Evolutionary conservation across 768 basidiomycete genomes (phyloP), one percentile per base, ranked within the genome.

Genomic region (Naganishia onofrii): DNA sequence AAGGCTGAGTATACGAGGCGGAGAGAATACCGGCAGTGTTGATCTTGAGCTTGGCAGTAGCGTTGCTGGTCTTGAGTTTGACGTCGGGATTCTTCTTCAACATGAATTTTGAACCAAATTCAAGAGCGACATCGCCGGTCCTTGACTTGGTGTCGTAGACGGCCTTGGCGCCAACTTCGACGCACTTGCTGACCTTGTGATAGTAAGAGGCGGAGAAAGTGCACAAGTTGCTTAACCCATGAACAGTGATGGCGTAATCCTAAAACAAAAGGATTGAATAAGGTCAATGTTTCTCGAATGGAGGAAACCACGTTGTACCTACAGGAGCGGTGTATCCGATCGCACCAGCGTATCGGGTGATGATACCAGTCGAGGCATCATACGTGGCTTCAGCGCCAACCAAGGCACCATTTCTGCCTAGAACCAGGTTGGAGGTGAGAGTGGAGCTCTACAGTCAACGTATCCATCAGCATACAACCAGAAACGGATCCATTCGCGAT

Each of bases 371-470:
- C 60, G 89, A 92, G 80, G 97, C 91, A 81, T 97, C 95, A 86
- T 98, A 98, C 63, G 92, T 87, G 46, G 93, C 89, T 86, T 99
- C 96, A 73, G 87, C 92, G 84, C 96, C 96, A 70, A 95, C 83
- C 71, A 97, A 90, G 90, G 98, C 92, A 70, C 96, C 95, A 77
- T 97, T 93, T 77, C 93, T 93, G 74, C 94, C 94, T 73, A 95
- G 78, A 76, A 95, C 96, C 71, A 92, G 86, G 83, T 99, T 95
- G 60, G 93, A 89, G 74, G 93, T 97, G 86, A 98, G 90, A 63
- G 92, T 95, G 55, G 95, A 95, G 60, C 96, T 95, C 93, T 96
- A 71, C 64, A 46, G 15, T 64, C 70, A 69, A 38, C 34, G 56
- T 71, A n/a, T 10, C 3, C 55, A 57, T 38, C 48, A 48, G 57